phyloP scores from a whole-genome alignment of 2,329 filamentous ascomycete species.

The Cercospora zeae-maydis region DNA sequence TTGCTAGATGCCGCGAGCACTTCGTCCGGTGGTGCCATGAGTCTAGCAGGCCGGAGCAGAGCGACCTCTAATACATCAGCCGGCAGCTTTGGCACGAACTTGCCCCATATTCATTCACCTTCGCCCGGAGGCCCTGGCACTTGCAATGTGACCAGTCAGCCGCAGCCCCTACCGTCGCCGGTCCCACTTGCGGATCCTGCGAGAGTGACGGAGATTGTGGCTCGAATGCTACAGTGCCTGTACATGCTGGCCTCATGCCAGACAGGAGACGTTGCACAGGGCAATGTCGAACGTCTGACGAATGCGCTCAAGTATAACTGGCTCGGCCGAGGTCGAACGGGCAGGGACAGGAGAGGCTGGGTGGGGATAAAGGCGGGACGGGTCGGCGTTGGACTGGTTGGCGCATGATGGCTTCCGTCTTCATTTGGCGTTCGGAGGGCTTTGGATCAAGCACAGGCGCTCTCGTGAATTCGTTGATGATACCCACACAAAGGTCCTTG shows the following conservation, averaged over 20 bases:
- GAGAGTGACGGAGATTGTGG: conserved; percentile 89
- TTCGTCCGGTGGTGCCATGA: conserved; percentile 46
- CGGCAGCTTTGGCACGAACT: conserved; percentile 44
- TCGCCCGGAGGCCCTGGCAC: conserved; percentile 21
- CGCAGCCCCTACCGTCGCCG: conserved; percentile 22
- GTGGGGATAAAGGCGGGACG: conserved; percentile 61
- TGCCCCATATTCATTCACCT: conserved; percentile 36
- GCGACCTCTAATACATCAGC: conserved; percentile 77
- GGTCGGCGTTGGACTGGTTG: conserved; percentile 31
- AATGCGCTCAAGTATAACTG: conserved; percentile 93
- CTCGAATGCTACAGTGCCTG: conserved; percentile 92
- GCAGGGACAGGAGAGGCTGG: conserved; percentile 82
- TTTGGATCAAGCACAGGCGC: background rate
- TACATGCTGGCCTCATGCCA: conserved; percentile 79
- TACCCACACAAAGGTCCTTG: background rate
- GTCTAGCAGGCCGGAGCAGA: conserved; percentile 59
- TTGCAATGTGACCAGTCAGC: conserved; percentile 25
- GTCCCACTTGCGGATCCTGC: conserved; percentile 44
- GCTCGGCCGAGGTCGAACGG: conserved; percentile 85
- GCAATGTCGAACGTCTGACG: conserved; percentile 76
- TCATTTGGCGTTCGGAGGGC: background rate
- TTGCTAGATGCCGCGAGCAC: conserved; percentile 63
- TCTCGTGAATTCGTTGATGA: background rate
- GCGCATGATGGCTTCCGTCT: conserved; percentile 7
- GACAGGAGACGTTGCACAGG: conserved; percentile 67